phyloP scores from a whole-genome alignment of 2,329 filamentous ascomycete genomes.

The Bipolaris victoriae region DNA sequence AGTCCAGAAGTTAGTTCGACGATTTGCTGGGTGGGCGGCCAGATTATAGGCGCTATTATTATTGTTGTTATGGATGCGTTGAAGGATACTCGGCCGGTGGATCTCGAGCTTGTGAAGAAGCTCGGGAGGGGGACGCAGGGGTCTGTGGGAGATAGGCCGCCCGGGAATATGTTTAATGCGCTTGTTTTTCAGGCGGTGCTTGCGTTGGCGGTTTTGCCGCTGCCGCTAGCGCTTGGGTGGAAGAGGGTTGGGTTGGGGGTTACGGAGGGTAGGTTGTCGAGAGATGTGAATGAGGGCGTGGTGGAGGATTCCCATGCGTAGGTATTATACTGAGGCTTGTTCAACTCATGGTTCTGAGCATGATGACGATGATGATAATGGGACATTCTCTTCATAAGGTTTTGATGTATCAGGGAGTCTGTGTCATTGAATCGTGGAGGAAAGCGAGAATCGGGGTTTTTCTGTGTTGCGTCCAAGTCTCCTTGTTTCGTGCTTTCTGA shows the following conservation, averaged over 20 bases:
- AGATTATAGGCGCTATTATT: conserved; percentile 83
- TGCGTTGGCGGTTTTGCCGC: conserved; percentile 66
- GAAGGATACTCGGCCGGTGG: conserved; percentile 48
- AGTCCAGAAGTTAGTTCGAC: conserved; percentile 84
- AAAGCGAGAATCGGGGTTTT: background rate
- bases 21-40: conserved; percentile 84
- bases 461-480: background rate
- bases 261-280: conserved; percentile 39
- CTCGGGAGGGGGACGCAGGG: conserved; percentile 28
- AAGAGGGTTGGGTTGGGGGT: conserved; percentile 62
- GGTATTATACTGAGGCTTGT: conserved; percentile 18
- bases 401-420: background rate
- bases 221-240: conserved; percentile 71
- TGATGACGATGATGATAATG: background rate
- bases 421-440: background rate
- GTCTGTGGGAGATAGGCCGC: conserved; percentile 55
- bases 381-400: background rate
- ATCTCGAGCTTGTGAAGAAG: conserved; percentile 38
- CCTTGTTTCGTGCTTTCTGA: background rate
- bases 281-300: conserved; percentile 38
- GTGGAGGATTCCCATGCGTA: conserved; percentile 16
- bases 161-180: conserved; percentile 73
- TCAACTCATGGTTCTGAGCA: conserved; percentile 9
- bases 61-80: conserved; percentile 83
- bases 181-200: conserved; percentile 82